Evolutionary conservation across 495 filamentous ascomycete species (phyloP), one percentile per base, ranked within the genome.

Genomic region (Penicillium parvum): DNA sequence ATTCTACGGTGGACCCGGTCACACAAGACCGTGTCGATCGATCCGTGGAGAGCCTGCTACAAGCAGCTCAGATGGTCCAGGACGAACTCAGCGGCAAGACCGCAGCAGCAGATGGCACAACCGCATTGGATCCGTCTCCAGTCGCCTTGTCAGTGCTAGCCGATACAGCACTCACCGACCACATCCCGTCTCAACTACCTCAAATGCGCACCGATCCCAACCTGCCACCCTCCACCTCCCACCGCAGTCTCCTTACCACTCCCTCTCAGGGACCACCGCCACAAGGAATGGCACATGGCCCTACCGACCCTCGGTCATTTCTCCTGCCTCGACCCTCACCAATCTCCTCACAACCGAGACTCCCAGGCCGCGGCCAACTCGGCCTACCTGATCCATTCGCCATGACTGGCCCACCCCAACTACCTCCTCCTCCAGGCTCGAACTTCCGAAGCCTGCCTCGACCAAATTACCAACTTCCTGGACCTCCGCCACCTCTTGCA

Each of bases 341-440:
- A 2, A 63, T 58, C 29, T 56, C 58, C 32, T 55, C 64, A 28
- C 61, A 63, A 38, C 65, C 60, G 7, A 62, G 65, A n/a, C 61
- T 69, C 12, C 68, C 68, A 11, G 65, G 66, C 0, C 57, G 48
- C 3, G 58, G 54, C 3, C 60, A 63, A 40, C 42, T 64, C 36
- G 61, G 60, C 17, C 43, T 68, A 20, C 68, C 66, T 6, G 64
- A 68, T 29, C 64, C 63, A 5, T 68, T 69, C 45, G 40, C 61
- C 7, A 53, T 60, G 48, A 55, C 45, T 28, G 68, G 65, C 1
- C 66, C 61, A 9, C 68, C 68, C 19, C 66, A 64, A 37, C 61
- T 69, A 9, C 68, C 68, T 4, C 68, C 68, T 15, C 68, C 68
- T 6, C 62, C 62, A 14, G 67, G 67, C 6, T 69, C 65, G 0